phyloP scores from a whole-genome alignment of 2,329 filamentous ascomycete genomes.

The Plenodomus lindquistii region DNA sequence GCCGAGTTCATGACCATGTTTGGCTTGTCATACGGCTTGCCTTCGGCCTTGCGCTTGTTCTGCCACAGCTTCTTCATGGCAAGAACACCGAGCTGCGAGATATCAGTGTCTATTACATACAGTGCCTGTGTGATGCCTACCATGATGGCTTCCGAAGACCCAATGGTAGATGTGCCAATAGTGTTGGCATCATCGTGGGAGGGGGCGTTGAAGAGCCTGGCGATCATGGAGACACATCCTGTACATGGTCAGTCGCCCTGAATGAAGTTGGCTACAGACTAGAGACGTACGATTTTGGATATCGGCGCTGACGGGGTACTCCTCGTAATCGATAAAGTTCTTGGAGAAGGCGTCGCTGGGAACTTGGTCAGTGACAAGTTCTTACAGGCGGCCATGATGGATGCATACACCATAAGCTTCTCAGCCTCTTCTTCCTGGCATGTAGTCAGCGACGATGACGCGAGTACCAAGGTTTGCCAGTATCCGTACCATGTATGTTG shows the following conservation, averaged over 20 bases:
- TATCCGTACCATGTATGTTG: constrained; percentile 80
- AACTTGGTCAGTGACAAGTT: constrained; percentile 7
- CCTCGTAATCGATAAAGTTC: constrained; percentile 71
- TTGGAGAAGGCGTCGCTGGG: constrained; percentile 77
- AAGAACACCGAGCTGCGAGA: constrained; percentile 65
- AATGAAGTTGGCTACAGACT: constrained; percentile 76
- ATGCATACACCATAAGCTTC: constrained; percentile 82
- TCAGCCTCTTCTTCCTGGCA: constrained; percentile 86
- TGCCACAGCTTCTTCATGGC: constrained; percentile 97
- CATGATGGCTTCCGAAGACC: constrained; percentile 80
- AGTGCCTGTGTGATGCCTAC: constrained; percentile 8
- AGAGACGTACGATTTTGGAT: constrained; percentile 79
- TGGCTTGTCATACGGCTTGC: constrained; percentile 77
- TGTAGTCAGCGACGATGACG: background rate
- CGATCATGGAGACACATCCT: constrained; percentile 63
- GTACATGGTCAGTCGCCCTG: constrained; percentile 1
- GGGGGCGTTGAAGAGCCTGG: constrained; percentile 78
- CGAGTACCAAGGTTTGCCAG: constrained; percentile 28
- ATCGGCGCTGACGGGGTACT: constrained; percentile 56
- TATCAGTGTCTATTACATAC: constrained; percentile 5
- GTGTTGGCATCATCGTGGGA: constrained; percentile 62
- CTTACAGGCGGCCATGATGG: background rate
- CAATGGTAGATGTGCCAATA: constrained; percentile 86
- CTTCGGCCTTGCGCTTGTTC: constrained; percentile 79
- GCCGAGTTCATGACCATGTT: constrained; percentile 97